phyloP scores from a whole-genome alignment of 164 flowering plant species.

The Piper betle region DNA sequence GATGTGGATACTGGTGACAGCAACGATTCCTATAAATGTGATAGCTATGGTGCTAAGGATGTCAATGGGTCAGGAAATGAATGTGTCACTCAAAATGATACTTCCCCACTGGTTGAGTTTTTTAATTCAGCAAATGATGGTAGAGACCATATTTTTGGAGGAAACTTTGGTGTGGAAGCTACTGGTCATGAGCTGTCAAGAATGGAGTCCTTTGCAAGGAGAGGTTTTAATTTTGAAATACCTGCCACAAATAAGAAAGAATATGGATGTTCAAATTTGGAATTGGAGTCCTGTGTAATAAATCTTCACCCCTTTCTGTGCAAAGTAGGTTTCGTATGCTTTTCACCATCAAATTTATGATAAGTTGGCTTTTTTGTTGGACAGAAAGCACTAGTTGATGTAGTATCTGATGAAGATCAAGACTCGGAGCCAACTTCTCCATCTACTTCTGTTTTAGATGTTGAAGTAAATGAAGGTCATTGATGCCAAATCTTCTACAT shows the following conservation, averaged over 20 bases:
- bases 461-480: slow-evolving; percentile 27
- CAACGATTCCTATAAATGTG: slow-evolving; percentile 7
- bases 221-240: slow-evolving; percentile 8
- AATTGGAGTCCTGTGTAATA: slow-evolving; percentile 22
- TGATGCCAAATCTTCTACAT: neutral
- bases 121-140: slow-evolving; percentile 6
- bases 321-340: neutral
- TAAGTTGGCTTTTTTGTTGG: neutral
- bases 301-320: neutral
- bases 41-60: slow-evolving; percentile 2
- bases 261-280: slow-evolving; percentile 5
- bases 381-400: slow-evolving; percentile 29
- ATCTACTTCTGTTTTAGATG: slow-evolving; percentile 22
- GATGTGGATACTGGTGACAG: slow-evolving; percentile 8
- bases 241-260: slow-evolving; percentile 7
- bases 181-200: slow-evolving; percentile 4
- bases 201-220: slow-evolving; percentile 5
- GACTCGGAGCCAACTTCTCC: slow-evolving; percentile 13
- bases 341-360: neutral
- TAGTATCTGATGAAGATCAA: slow-evolving; percentile 21
- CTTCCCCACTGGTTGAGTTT: slow-evolving; percentile 10
- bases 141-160: slow-evolving; percentile 2
- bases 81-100: slow-evolving; percentile 2
- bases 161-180: slow-evolving; percentile 9
- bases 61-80: slow-evolving; percentile 5